phyloP scores from a whole-genome alignment of 495 filamentous ascomycete species.

The Sporormia fimetaria region DNA sequence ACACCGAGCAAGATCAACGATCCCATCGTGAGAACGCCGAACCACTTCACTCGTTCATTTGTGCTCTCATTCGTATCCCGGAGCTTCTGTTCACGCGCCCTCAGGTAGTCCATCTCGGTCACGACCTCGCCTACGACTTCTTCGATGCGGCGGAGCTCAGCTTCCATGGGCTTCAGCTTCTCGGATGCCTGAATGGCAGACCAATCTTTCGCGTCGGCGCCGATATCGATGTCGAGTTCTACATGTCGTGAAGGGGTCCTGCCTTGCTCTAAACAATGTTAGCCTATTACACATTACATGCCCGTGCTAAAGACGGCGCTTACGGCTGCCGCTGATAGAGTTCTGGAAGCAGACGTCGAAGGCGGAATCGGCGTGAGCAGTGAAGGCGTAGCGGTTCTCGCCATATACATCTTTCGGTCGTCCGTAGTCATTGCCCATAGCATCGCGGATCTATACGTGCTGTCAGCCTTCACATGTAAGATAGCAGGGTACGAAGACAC shows the following conservation, averaged over 20 bases:
- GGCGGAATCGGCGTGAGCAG: conserved; percentile 81
- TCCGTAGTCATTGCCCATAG: conserved; percentile 90
- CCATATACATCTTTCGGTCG: conserved; percentile 81
- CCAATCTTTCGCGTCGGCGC: conserved; percentile 97
- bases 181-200: conserved; percentile 88
- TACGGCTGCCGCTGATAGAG: conserved; percentile 52
- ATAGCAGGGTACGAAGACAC: neutral
- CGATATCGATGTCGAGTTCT: conserved; percentile 97
- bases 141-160: conserved; percentile 75
- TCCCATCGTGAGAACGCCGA: conserved; percentile 88
- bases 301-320: neutral
- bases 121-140: conserved; percentile 35
- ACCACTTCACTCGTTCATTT: conserved; percentile 97
- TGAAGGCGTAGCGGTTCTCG: conserved; percentile 88
- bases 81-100: conserved; percentile 82
- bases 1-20: conserved; percentile 82
- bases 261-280: conserved; percentile 28
- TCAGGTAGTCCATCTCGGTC: conserved; percentile 54
- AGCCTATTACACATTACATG: neutral
- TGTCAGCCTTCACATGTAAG: conserved; percentile 1
- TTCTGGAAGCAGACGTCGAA: conserved; percentile 99
- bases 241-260: conserved; percentile 61
- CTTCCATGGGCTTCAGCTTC: conserved; percentile 96
- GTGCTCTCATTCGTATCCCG: conserved; percentile 99
- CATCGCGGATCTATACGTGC: conserved; percentile 67